Percentiles rank a stretch among this genome's conserved stretches.
Evolutionary conservation across 2,329 filamentous ascomycete species (phyloP).

Genomic region (Cephalotrichum gorgonifer): DNA sequence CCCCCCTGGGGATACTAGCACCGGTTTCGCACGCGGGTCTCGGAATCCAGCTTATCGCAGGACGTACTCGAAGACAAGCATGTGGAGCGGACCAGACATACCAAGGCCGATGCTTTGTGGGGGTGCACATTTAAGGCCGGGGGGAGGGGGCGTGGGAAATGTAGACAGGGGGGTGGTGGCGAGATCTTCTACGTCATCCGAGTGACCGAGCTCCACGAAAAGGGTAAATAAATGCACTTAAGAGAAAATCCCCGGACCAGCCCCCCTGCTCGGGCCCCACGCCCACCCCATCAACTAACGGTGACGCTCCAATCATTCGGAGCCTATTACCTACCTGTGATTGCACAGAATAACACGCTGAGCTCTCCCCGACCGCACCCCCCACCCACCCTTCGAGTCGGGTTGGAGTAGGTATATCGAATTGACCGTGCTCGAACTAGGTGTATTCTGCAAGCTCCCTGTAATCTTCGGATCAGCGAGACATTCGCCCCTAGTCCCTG

Average conservation of each 20-base stretch:
- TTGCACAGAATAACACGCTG: neutral
- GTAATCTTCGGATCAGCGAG: no score
- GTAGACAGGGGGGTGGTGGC: neutral
- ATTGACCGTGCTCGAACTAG: no score
- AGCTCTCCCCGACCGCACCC: no score
- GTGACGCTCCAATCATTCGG: neutral
- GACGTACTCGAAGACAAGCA: no score
- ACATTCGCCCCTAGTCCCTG: neutral
- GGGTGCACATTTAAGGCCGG: neutral
- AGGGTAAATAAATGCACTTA: neutral
- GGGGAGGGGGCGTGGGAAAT: neutral
- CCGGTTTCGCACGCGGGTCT: neutral
- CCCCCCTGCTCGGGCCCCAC: neutral
- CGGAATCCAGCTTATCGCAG: constrained; percentile 2
- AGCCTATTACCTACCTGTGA: neutral
- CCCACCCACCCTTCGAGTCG: no score
- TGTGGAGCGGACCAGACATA: no score
- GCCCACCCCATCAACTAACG: neutral
- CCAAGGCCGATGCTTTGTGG: constrained; percentile 4
- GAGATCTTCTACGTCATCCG: constrained; percentile 1
- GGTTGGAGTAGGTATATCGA: no score
- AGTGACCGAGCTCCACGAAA: neutral
- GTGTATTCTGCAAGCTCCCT: no score
- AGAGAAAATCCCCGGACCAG: neutral
- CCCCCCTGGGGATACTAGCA: neutral